Percentiles rank a stretch among this genome's conserved stretches.
Conservation (phyloP, 2,329 filamentous ascomycete genomes). For the Aureobasidium pullulans region DNA sequence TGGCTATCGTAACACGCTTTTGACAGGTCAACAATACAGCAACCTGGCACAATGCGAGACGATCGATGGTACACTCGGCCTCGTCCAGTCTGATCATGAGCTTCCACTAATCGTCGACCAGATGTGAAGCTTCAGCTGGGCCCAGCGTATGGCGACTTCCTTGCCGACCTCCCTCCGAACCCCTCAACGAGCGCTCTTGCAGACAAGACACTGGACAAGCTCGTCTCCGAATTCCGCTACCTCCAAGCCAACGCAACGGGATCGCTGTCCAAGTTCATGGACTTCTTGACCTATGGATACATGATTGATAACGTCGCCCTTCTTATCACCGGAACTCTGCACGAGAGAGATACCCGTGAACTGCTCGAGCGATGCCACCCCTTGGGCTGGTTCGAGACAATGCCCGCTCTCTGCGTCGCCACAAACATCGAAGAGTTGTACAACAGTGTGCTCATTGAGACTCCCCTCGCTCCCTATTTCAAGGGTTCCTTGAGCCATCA, state of each 20-base stretch:
- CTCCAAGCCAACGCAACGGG: slow-evolving; percentile 89
- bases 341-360: slow-evolving; percentile 94
- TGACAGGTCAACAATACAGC: slow-evolving; percentile 84
- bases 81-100: not conserved
- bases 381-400: slow-evolving; percentile 96
- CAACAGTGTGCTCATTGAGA: slow-evolving; percentile 96
- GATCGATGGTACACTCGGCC: slow-evolving; percentile 61
- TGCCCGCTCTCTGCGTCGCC: slow-evolving; percentile 94
- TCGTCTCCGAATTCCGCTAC: slow-evolving; percentile 95
- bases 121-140: slow-evolving; percentile 97
- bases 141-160: slow-evolving; percentile 94
- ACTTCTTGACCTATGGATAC: slow-evolving; percentile 97
- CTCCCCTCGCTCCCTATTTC: slow-evolving; percentile 91
- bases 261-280: slow-evolving; percentile 88
- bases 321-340: slow-evolving; percentile 92
- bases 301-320: slow-evolving; percentile 99
- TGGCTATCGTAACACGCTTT: slow-evolving; percentile 88
- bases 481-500: slow-evolving; percentile 94
- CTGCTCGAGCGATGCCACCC: slow-evolving; percentile 93
- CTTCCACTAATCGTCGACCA: slow-evolving; percentile 33
- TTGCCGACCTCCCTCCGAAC: slow-evolving; percentile 86
- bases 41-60: slow-evolving; percentile 97
- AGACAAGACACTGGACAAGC: slow-evolving; percentile 92
- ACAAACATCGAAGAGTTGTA: slow-evolving; percentile 99
- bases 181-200: slow-evolving; percentile 93